Conservation (phyloP, 495 filamentous ascomycete species). For the Hypoxylon intermedium region DNA sequence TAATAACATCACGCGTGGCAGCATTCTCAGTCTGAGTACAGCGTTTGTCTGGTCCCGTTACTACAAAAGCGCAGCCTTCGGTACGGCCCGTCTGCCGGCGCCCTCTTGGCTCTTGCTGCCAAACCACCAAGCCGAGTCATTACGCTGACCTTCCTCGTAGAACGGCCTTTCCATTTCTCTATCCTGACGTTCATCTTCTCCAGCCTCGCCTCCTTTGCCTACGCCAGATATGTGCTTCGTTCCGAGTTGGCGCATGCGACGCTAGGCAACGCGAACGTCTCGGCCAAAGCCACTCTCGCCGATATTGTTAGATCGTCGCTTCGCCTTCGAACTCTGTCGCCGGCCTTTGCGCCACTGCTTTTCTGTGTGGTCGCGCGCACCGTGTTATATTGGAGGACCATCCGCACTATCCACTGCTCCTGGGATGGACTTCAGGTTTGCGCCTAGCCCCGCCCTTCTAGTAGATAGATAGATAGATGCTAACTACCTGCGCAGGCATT, state of each 20-base stretch:
- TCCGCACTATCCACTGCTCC: constrained; percentile 43
- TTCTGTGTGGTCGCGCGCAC: constrained; percentile 31
- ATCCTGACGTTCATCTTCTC: constrained; percentile 29
- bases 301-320: constrained; percentile 20
- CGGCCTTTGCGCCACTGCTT: constrained; percentile 27
- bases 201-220: constrained; percentile 26
- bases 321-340: constrained; percentile 16
- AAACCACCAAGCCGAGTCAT: background rate
- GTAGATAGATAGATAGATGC: background rate
- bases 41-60: constrained; percentile 34
- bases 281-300: constrained; percentile 17
- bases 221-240: constrained; percentile 25
- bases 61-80: constrained; percentile 37
- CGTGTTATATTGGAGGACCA: constrained; percentile 36
- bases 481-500: constrained; percentile 24
- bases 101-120: background rate
- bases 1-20: too few relatives aligned
- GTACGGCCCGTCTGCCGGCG: constrained; percentile 26
- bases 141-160: constrained; percentile 19
- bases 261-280: background rate
- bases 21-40: too few relatives aligned
- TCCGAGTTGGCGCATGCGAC: constrained; percentile 10
- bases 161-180: constrained; percentile 40
- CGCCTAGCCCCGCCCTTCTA: background rate
- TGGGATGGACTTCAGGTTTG: constrained; percentile 43